Base-by-base conservation (phyloP, 202 grass and related monocot species). In the Panicum hallii region DNA sequence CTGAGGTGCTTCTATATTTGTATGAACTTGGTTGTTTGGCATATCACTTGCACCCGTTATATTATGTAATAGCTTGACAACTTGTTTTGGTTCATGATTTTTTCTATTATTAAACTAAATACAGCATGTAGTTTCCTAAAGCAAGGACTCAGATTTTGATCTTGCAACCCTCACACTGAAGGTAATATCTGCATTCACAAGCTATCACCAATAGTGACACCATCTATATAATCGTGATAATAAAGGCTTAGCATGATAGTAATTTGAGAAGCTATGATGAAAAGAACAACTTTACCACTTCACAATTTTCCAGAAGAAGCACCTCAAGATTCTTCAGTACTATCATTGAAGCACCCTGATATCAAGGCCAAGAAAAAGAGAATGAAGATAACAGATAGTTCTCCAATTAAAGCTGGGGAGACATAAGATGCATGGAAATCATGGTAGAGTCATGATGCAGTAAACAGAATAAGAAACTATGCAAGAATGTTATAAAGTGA, bases 301-400 rank as follows among this genome's bases (percentile, higher is more conserved):
- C 85, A 87, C 68, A 94, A 70, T 95, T 91, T 87, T 95, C 90
- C 78, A 95, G 70, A 81, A 98, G 76, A 67, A 98, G 87, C n/a
- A 12, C 80, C 85, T 95, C 92, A 65, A 98, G 87, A 86, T 91
- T 91, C 60, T 87, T 93, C 72, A 95, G 80, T 84, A 95, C 85
- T 85, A 58, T 65, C 73, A 23, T 74, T 30, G 95, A 88, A 89
- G 95, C 92, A 91, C 44, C 85, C 95, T 98, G 88, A 74, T 86
- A 70, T 61, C 65, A 75, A 77, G 41, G 61, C 17, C 65, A 86
- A 86, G 65, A 43, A 72, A 56, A 82, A 28, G 20, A 57, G 63
- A 81, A 60, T 46, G 75, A 19, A 22, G 4, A 42, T 53, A 10
- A 42, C 32, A 56, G 17, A 36, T 46, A 80, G 11, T 73, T 52